Base-by-base conservation (phyloP, 306 rosid species). In the Purshia tridentata region DNA sequence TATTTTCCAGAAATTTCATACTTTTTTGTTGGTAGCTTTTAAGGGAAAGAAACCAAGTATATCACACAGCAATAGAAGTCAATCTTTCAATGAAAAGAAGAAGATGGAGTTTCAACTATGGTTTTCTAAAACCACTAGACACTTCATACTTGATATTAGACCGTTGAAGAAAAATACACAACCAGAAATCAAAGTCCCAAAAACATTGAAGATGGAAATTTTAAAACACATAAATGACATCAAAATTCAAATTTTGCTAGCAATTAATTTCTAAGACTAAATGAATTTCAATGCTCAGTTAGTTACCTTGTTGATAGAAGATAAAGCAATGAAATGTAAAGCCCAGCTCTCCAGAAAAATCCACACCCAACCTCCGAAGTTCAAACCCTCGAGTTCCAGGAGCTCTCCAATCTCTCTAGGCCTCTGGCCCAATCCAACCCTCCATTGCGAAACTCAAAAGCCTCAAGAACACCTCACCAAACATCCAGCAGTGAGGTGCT, bases 351-450 rank as follows among this genome's bases (percentile, higher is more conserved):
- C n/a, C n/a, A n/a, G n/a, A n/a, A n/a, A n/a, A n/a, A n/a, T n/a
- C n/a, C n/a, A n/a, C n/a, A n/a, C n/a, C n/a, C n/a, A n/a, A n/a
- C n/a, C n/a, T n/a, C n/a, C n/a, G n/a, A n/a, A n/a, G n/a, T 29
- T 29, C 35, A 29, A 29, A 29, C 35, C 35, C 35, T 29, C 35
- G 35, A 29, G 35, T 29, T 29, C 35, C 35, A 29, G 35, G 35
- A 29, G 35, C 35, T 29, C 2, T 29, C 35, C 35, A 29, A 29
- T 23, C 35, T 1, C 35, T 29, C 35, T 29, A 3, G 35, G 2
- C 35, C 35, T 29, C 82, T 0, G 92, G 95, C 45, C 91, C 89
- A 14, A 85, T 92, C 55, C 92, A 81, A 46, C 86, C 90, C 67
- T 45, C 90, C 72, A 86, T 90, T 0, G 80, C 79, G 18, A 88